phyloP scores from a whole-genome alignment of 108 stramenopile species.

The Skeletonema potamos region DNA sequence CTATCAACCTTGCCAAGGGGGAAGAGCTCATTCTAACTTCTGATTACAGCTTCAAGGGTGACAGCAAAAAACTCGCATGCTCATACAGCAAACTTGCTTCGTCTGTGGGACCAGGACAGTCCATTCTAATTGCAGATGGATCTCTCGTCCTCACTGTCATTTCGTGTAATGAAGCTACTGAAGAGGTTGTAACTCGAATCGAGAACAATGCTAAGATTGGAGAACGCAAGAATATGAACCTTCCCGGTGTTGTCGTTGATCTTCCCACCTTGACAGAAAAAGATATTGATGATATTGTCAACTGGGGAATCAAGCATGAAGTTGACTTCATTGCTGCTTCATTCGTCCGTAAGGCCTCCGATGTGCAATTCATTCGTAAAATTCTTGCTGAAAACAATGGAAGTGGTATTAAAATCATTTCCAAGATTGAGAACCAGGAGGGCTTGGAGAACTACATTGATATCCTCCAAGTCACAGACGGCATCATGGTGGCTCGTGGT shows the following conservation, averaged over 20 bases:
- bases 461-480: slow-evolving; percentile 91
- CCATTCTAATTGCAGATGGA: slow-evolving; percentile 87
- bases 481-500: slow-evolving; percentile 97
- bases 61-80: slow-evolving; percentile 70
- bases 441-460: slow-evolving; percentile 92
- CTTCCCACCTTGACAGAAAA: slow-evolving; percentile 90
- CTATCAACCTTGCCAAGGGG: slow-evolving; percentile 64
- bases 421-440: slow-evolving; percentile 98
- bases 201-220: slow-evolving; percentile 82
- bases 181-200: slow-evolving; percentile 67
- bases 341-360: slow-evolving; percentile 89
- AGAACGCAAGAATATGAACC: slow-evolving; percentile 91
- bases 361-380: slow-evolving; percentile 87
- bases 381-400: slow-evolving; percentile 85
- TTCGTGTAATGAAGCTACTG: slow-evolving; percentile 48
- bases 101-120: slow-evolving; percentile 69
- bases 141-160: slow-evolving; percentile 80
- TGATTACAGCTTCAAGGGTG: slow-evolving; percentile 75
- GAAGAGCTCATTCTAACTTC: slow-evolving; percentile 65
- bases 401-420: slow-evolving; percentile 92
- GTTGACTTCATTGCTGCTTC: slow-evolving; percentile 98
- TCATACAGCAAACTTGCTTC: slow-evolving; percentile 70
- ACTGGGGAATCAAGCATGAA: slow-evolving; percentile 82
- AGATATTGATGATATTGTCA: slow-evolving; percentile 89
- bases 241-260: slow-evolving; percentile 87